Percentiles rank a stretch among this genome's conserved stretches.
Conservation (phyloP, 2,329 filamentous ascomycete genomes). For the Fusarium transvaalense region DNA sequence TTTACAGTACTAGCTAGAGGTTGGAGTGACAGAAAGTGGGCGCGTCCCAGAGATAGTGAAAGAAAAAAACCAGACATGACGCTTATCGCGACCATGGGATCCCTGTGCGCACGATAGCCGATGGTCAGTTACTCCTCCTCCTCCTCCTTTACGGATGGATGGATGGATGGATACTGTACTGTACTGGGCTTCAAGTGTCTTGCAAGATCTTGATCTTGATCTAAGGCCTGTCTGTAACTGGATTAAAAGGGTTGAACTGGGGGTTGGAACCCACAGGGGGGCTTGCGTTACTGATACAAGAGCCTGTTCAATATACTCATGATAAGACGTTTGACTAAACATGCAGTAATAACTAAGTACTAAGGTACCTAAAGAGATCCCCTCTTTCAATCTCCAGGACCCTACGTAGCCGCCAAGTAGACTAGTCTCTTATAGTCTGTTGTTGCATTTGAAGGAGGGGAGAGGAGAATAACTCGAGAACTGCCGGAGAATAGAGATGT, state of each 20-base stretch:
- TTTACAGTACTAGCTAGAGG: no score
- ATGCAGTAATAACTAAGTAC: not conserved
- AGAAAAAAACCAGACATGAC: conserved; percentile 33
- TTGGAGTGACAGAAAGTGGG: conserved; percentile 24
- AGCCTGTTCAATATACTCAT: conserved; percentile 26
- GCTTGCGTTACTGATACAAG: conserved; percentile 34
- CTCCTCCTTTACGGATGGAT: conserved; percentile 19
- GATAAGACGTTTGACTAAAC: conserved; percentile 38
- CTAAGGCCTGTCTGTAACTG: conserved; percentile 17
- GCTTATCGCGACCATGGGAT: conserved; percentile 45
- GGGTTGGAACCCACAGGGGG: conserved; percentile 27
- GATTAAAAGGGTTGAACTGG: conserved; percentile 18
- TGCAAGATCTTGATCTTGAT: conserved; percentile 18
- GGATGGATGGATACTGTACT: no score
- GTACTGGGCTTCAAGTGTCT: conserved; percentile 3
- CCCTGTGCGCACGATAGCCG: conserved; percentile 42
- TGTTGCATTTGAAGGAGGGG: conserved; percentile 16
- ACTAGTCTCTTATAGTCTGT: conserved; percentile 29
- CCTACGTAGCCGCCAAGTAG: not conserved
- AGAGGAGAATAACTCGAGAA: not conserved
- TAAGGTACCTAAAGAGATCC: not conserved
- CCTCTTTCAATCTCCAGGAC: conserved; percentile 17
- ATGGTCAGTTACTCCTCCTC: conserved; percentile 31
- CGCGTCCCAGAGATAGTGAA: conserved; percentile 17
- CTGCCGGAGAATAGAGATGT: conserved; percentile 13